Evolutionary conservation across 169 alveolate genomes (phyloP).

Genomic region (Cryptosporidium viatorum): DNA sequence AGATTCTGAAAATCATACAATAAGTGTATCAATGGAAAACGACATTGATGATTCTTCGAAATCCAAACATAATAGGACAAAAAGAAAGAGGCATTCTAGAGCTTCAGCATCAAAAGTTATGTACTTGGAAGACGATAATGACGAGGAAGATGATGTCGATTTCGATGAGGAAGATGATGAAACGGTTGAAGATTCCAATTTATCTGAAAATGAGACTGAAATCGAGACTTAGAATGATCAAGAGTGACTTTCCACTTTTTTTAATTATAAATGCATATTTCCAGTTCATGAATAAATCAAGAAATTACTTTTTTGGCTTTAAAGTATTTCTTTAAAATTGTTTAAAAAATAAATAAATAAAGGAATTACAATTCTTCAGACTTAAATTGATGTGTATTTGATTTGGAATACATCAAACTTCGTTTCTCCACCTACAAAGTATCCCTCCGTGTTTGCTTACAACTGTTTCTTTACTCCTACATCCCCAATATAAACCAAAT

Average conservation of each 20-base stretch:
- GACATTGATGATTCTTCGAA: neutral
- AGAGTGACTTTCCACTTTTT: neutral
- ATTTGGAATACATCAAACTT: conserved; percentile 10
- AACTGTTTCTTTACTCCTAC: conserved; percentile 4
- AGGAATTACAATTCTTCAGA: neutral
- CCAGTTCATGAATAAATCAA: neutral
- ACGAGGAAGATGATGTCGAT: neutral
- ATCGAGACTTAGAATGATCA: neutral
- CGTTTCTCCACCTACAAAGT: conserved; percentile 62
- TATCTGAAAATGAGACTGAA: neutral
- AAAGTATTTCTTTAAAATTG: neutral
- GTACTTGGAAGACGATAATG: conserved; percentile 8
- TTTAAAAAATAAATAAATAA: neutral
- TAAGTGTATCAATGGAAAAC: neutral
- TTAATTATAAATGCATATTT: too few relatives aligned
- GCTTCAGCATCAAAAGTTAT: neutral
- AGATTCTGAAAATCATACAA: conserved; percentile 3
- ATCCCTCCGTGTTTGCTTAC: conserved; percentile 7
- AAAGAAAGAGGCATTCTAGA: conserved; percentile 17
- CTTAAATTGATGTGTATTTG: neutral
- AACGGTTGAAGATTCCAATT: neutral
- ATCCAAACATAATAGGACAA: conserved; percentile 8
- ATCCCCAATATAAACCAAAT: conserved; percentile 73
- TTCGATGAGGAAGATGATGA: neutral
- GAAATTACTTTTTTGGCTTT: neutral